Evolutionary conservation across 2,329 filamentous ascomycete species (phyloP).

Genomic region (Bertia moriformis): DNA sequence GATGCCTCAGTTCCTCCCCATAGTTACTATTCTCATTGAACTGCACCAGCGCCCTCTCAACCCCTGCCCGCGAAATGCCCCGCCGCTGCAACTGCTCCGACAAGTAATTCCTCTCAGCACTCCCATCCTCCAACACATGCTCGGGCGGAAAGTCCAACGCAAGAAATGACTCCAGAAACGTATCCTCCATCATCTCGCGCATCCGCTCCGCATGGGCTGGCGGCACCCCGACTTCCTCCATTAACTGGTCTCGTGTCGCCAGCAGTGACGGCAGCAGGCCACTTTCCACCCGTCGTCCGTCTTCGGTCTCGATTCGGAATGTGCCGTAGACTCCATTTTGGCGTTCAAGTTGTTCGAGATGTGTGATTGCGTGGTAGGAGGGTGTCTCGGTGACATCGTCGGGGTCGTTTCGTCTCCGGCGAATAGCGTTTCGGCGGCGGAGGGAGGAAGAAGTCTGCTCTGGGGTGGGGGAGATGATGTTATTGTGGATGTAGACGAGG

Average conservation of each 20-base stretch:
- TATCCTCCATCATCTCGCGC: constrained; percentile 25
- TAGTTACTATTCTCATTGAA: constrained; percentile 22
- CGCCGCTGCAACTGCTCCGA: constrained; percentile 18
- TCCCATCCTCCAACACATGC: constrained; percentile 16
- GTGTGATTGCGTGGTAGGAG: constrained; percentile 18
- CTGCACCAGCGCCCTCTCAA: constrained; percentile 17
- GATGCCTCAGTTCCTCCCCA: constrained; percentile 18
- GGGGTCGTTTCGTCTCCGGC: constrained; percentile 15
- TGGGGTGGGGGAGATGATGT: constrained; percentile 9
- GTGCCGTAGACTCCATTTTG: constrained; percentile 23
- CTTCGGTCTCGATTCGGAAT: constrained; percentile 23
- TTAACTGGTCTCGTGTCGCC: constrained; percentile 21
- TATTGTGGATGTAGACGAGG: constrained; percentile 20
- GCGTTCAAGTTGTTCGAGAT: constrained; percentile 20
- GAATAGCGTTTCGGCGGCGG: constrained; percentile 21
- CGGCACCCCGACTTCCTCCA: constrained; percentile 20
- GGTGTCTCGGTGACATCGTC: constrained; percentile 14
- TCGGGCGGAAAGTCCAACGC: constrained; percentile 20
- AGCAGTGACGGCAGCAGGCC: constrained; percentile 23
- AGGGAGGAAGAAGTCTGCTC: constrained; percentile 9
- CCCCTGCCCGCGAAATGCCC: constrained; percentile 19
- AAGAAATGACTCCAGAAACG: constrained; percentile 23
- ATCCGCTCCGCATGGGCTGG: constrained; percentile 18
- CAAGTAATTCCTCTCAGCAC: constrained; percentile 17
- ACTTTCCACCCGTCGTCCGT: constrained; percentile 21